A percentile compares a stretch with the other conserved stretches of the same genome.
Evolutionary conservation across 2,329 filamentous ascomycete species (phyloP).

Genomic region (Xylariaceae sp.): DNA sequence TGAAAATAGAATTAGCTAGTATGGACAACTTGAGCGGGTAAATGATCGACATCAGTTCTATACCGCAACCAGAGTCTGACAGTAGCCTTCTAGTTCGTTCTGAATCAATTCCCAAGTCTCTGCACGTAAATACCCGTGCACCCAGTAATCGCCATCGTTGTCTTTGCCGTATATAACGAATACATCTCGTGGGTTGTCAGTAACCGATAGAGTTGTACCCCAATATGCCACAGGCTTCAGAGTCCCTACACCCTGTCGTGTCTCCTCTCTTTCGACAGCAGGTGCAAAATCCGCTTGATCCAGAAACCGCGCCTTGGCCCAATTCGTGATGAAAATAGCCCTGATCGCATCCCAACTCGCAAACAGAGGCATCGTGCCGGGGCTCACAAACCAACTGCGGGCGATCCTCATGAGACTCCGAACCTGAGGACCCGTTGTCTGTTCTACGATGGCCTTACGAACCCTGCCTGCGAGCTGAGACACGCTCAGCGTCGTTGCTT

Average conservation of each 20-base stretch:
- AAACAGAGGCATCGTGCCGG: constrained; percentile 10
- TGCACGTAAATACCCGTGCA: constrained; percentile 12
- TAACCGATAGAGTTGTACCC: not conserved
- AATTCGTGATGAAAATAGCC: constrained; percentile 3
- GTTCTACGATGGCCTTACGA: constrained; percentile 5
- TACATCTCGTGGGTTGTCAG: constrained; percentile 8
- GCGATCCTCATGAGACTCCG: constrained; percentile 9
- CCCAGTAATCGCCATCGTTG: constrained; percentile 14
- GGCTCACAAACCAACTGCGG: not conserved
- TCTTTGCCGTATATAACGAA: constrained; percentile 18
- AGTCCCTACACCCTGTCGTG: not conserved
- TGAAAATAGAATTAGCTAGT: too few relatives aligned
- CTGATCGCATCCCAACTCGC: constrained; percentile 1
- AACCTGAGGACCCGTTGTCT: constrained; percentile 6
- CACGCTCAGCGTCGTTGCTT: not conserved
- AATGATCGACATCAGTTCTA: too few relatives aligned
- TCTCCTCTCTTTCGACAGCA: not conserved
- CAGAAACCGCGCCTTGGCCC: constrained; percentile 1
- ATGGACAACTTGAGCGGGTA: too few relatives aligned
- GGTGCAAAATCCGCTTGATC: constrained; percentile 4
- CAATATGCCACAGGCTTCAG: constrained; percentile 3
- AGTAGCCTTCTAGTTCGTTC: not conserved
- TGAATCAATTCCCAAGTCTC: constrained; percentile 19
- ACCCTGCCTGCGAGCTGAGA: constrained; percentile 3
- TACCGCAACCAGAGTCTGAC: too few relatives aligned